A percentile compares a stretch with the other conserved stretches of the same genome.
These are phyloP conservation scores for Paramecium pentaurelia DNA, from an alignment of 73 alveolate species.

Conservation along the genomic window DNA sequence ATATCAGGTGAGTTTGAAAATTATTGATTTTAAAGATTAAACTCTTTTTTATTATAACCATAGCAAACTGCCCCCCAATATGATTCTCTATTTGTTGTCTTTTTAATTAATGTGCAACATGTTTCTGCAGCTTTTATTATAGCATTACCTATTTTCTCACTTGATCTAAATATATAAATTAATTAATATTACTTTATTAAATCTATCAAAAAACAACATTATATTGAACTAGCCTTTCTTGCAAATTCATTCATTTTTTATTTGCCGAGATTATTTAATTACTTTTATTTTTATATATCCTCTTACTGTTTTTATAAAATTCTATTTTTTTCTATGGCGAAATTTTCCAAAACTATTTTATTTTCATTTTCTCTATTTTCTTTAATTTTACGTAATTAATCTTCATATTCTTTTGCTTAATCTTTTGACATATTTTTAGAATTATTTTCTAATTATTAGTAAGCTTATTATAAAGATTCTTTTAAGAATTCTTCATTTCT, in stretches of 20 bases:
- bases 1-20: neutral
- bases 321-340: neutral
- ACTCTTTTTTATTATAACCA: neutral
- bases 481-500: no score
- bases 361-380: neutral
- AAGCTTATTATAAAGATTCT: no score
- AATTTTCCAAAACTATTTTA: neutral
- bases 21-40: neutral
- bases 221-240: neutral
- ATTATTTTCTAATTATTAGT: no score
- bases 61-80: neutral
- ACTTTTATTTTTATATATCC: neutral
- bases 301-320: neutral
- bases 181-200: neutral
- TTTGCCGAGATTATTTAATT: neutral
- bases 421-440: neutral
- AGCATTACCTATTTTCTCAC: neutral
- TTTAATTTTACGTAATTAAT: neutral
- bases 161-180: neutral
- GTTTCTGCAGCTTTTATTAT: neutral
- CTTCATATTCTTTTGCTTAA: neutral
- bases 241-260: neutral
- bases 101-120: neutral
- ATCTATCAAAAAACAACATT: neutral
- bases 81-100: neutral